Base-by-base conservation (phyloP, 495 filamentous ascomycete species). In the Barbatosphaeria neglecta region DNA sequence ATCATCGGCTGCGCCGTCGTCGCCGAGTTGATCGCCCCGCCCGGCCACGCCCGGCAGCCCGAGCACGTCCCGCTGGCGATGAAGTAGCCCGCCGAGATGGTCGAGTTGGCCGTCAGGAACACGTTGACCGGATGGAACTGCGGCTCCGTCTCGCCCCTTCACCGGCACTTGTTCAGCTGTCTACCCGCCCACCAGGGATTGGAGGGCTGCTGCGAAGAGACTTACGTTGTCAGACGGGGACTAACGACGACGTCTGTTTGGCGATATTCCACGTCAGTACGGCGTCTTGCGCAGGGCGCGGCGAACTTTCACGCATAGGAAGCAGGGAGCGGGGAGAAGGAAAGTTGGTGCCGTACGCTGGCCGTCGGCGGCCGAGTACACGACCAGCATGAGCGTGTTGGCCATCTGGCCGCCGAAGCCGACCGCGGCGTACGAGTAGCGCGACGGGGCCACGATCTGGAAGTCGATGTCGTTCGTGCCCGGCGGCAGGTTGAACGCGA, bases 21-120 rank as follows among this genome's bases (percentile, higher is more conserved):
- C 24, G 44, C 53, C 2, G 66, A 52, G 50, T 72, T 58, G 20
- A 75, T 50, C 19, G 50, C 44, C 17, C 60, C 57, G 23, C 31
- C 20, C 9, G 25, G 8, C 69, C 70, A 78, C 10, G 51, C 50
- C 16, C 61, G 67, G 55, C 76, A 80, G 51, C 66, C 64, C 43
- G 43, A 44, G 52, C 76, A 80, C 28, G 64, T 64, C 5, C 63
- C 72, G 46, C 75, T 73, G 37, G 72, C 68, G 27, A 63, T 52
- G 44, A 69, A 68, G 33, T 46, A 41, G 17, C 19, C 19, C 41
- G 46, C 47, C 15, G 31, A 10, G 9, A 49, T 41, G 31, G 44
- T 40, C 16, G 44, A 28, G 13, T 59, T 64, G 24, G 51, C 56
- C 50, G 75, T 68, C 18, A 63, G 9, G 4, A 61, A 57, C 22